Base-by-base conservation (phyloP, 2,329 filamentous ascomycete species). In the Botrytis sinoallii region DNA sequence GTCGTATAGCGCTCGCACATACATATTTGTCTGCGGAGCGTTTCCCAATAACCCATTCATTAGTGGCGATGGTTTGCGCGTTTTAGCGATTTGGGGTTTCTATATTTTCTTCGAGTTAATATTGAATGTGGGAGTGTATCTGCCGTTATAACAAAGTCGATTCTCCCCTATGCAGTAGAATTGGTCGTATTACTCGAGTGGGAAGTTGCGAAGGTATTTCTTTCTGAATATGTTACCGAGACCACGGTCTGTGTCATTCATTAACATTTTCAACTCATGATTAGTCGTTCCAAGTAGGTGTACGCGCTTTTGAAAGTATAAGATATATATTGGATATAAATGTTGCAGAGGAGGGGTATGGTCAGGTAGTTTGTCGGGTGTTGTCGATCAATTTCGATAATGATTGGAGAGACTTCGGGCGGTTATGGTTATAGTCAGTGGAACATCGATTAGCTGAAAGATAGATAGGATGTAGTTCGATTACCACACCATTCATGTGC, bases 1-100 rank as follows among this genome's bases (percentile, higher is more conserved):
- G 85, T 98, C 94, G 86, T 98, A 99, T 76, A 98, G 88, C 65
- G 96, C 96, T 81, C 94, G 92, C 80, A 99, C 96, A 82, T 96
- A 98, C 86, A 98, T 91, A 81, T 91, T 89, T 82, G 89, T 88
- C 75, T 86, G 86, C 75, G 89, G 88, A 80, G 88, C 85, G 77
- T 87, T 86, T 76, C 87, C 86, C 79, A 88, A 84, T 76, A 90
- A 85, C 77, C 88, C 88, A 82, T 91, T 91, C 89, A 91, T 91
- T 79, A 77, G 76, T 72, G 79, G 77, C 73, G 78, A 76, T 74
- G 78, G 77, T 78, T 74, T 75, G 75, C 77, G 78, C 72, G 75
- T 77, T 55, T 60, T 75, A 44, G 78, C 76, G 61, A 71, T 72
- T 73, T 70, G 73, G 44, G 75, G 74, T 46, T 69, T 77, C 61